phyloP scores from a whole-genome alignment of 306 rosid genomes.

The Senna siamea region DNA sequence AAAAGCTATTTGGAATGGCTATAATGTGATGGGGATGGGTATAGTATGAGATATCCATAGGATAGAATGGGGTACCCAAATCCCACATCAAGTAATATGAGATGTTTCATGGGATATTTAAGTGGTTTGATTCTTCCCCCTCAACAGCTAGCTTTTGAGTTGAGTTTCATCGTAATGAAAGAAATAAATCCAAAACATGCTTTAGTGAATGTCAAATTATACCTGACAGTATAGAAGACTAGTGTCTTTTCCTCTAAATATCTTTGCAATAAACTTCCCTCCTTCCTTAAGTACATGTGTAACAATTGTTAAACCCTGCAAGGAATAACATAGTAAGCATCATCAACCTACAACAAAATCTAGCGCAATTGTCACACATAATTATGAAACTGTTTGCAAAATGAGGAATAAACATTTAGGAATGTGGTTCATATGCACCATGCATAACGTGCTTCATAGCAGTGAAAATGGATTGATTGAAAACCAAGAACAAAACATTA shows the following conservation, averaged over 20 bases:
- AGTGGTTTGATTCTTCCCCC: no score
- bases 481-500: constrained; percentile 3
- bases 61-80: no score
- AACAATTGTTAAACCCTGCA: constrained; percentile 95
- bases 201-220: constrained; percentile 25
- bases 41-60: no score
- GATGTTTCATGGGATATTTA: no score
- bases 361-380: constrained; percentile 27
- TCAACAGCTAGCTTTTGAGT: no score
- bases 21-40: no score
- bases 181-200: constrained; percentile 16
- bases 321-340: constrained; percentile 31
- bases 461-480: not conserved
- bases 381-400: constrained; percentile 11
- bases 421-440: not conserved
- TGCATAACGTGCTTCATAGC: constrained; percentile 19
- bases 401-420: constrained; percentile 4
- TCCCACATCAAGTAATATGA: no score
- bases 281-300: constrained; percentile 93
- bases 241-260: constrained; percentile 94
- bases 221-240: constrained; percentile 97
- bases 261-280: constrained; percentile 92
- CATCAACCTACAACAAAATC: constrained; percentile 38
- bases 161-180: no score
- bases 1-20: no score